These are phyloP conservation scores for Pseudocercospora macadamiae DNA, from an alignment of 2,329 filamentous ascomycete species.

Conservation along the genomic window DNA sequence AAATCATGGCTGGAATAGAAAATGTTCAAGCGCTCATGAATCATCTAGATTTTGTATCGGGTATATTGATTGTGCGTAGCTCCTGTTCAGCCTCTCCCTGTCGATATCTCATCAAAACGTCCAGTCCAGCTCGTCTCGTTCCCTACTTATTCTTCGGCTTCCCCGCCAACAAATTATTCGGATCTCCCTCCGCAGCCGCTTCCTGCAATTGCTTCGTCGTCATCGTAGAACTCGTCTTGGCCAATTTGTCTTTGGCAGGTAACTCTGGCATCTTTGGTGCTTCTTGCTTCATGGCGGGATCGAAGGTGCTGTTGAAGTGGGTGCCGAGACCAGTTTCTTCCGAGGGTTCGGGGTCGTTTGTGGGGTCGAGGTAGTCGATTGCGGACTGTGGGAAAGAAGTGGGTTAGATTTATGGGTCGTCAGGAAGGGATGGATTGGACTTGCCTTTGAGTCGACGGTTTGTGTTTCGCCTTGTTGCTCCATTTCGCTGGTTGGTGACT, in stretches of 20 bases:
- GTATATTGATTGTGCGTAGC: too few relatives aligned
- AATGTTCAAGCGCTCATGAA: too few relatives aligned
- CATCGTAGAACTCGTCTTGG: constrained; percentile 21
- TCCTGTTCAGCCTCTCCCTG: too few relatives aligned
- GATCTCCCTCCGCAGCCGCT: constrained; percentile 22
- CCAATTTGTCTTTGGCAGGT: constrained; percentile 15
- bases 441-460: constrained; percentile 15
- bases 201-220: constrained; percentile 24
- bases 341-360: constrained; percentile 23
- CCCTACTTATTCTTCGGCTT: neutral
- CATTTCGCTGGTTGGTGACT: neutral
- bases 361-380: constrained; percentile 21
- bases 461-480: neutral
- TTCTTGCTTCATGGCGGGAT: constrained; percentile 19
- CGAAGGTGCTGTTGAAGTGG: constrained; percentile 25
- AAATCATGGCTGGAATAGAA: too few relatives aligned
- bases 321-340: constrained; percentile 23
- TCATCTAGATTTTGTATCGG: too few relatives aligned
- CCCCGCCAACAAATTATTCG: constrained; percentile 19
- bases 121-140: too few relatives aligned
- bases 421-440: neutral
- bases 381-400: constrained; percentile 13
- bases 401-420: neutral
- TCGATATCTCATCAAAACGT: neutral
- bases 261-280: constrained; percentile 16